phyloP scores from a whole-genome alignment of 352 stramenopile genomes.

The Globisporangium irregulare region DNA sequence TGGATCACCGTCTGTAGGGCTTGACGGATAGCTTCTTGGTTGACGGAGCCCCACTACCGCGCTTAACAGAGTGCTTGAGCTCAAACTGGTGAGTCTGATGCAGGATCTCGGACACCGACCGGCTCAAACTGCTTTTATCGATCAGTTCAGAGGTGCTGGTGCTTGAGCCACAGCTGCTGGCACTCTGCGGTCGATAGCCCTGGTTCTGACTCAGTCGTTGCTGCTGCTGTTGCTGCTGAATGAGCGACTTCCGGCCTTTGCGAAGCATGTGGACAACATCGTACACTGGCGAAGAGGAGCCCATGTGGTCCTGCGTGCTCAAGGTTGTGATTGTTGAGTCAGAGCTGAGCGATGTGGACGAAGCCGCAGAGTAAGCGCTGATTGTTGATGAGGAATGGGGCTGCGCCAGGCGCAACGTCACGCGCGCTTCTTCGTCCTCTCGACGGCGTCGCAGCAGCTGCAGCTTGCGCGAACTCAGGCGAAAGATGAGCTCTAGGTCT shows the following conservation, averaged over 20 bases:
- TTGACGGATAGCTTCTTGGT: neutral
- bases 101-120: constrained; percentile 15
- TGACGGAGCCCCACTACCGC: neutral
- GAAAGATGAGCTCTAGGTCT: constrained; percentile 13
- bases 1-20: neutral
- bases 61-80: constrained; percentile 8
- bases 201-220: constrained; percentile 10
- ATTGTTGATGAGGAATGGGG: neutral
- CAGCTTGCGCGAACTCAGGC: constrained; percentile 19
- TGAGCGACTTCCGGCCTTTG: constrained; percentile 20
- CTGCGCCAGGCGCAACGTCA: neutral
- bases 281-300: constrained; percentile 5
- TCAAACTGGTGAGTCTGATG: constrained; percentile 7
- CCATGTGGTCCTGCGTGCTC: neutral
- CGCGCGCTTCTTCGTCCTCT: constrained; percentile 11
- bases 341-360: neutral
- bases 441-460: constrained; percentile 13
- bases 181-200: constrained; percentile 5
- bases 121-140: neutral
- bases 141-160: neutral
- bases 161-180: neutral
- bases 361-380: neutral
- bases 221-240: constrained; percentile 4
- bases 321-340: neutral
- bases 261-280: constrained; percentile 17